Base-by-base conservation (phyloP, 1,284 basidiomycete species). In the Ganoderma lingzhi region DNA sequence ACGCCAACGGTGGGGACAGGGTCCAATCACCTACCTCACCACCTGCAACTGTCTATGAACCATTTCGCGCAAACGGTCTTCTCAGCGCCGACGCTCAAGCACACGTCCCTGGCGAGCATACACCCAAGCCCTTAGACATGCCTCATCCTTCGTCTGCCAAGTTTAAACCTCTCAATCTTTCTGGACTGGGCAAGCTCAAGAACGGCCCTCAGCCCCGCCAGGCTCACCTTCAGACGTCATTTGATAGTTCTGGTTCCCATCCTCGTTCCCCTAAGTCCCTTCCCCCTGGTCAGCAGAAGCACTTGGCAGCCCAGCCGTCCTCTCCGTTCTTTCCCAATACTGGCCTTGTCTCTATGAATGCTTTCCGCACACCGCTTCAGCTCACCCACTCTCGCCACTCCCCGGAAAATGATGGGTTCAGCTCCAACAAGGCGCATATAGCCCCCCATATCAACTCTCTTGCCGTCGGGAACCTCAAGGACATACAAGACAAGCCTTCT, bases 381-480 rank as follows among this genome's bases (percentile, higher is more conserved):
- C 68, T 73, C 32, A 62, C 72, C 14, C 74, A 70, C 45, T 48
- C 70, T 32, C 63, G 67, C 14, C 55, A 70, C 37, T 48, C 69
- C 41, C 35, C 68, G 28, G 70, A 74, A 53, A 45, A 51, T 14
- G 73, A 76, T 48, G 74, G 75, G 1, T 67, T 79, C 56, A 74
- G 68, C 65, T 66, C 73, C 0, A 76, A 78, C 64, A 61, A 69
- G 42, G 74, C 78, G 78, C 78, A 80, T 80, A 78, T 73, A 80
- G 66, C 68, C 74, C 68, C 68, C 35, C 66, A 68, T 10, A 53
- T 28, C 32, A n/a, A 51, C 1, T n/a, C 35, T 28, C 39, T 62
- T 37, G 23, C 48, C 30, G 41, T 62, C 30, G 62, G 53, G 14
- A 62, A 48, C n/a, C 64, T 19, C 53, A 51, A 42, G 32, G 67